A percentile compares a stretch with the other conserved stretches of the same genome.
phyloP scores from a whole-genome alignment of 495 filamentous ascomycete genomes.

The Aspergillus cavernicola region DNA sequence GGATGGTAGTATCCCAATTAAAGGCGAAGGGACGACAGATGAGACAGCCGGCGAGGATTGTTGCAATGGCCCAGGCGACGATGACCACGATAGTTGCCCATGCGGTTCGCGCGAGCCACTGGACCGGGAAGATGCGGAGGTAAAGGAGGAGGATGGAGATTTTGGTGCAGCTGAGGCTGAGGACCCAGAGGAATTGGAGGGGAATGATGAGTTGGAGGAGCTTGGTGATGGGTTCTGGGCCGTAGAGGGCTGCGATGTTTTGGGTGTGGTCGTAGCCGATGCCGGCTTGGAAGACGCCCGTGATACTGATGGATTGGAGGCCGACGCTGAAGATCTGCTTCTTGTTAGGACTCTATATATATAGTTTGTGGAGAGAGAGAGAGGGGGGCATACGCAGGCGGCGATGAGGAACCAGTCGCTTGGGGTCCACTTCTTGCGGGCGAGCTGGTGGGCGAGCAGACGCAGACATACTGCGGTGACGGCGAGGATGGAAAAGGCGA shows the following conservation, averaged over 20 bases:
- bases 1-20: constrained; percentile 44
- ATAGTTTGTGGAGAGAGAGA: background rate
- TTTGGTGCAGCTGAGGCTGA: constrained; percentile 26
- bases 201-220: constrained; percentile 17
- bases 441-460: constrained; percentile 15
- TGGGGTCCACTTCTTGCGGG: constrained; percentile 16
- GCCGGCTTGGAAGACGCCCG: constrained; percentile 14
- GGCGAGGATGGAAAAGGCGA: constrained; percentile 12
- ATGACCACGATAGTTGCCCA: constrained; percentile 24
- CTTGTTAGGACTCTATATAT: background rate
- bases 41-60: constrained; percentile 31
- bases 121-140: constrained; percentile 28
- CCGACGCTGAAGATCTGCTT: constrained; percentile 12
- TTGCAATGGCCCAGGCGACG: constrained; percentile 21
- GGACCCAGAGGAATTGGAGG: constrained; percentile 18
- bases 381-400: constrained; percentile 12
- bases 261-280: constrained; percentile 13
- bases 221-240: constrained; percentile 14
- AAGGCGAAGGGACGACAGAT: constrained; percentile 45
- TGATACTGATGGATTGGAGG: constrained; percentile 14
- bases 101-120: constrained; percentile 10
- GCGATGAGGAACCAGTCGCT: constrained; percentile 18
- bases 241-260: constrained; percentile 5
- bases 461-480: constrained; percentile 12
- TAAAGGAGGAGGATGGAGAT: constrained; percentile 34